These are phyloP conservation scores for Phytophthora pluvialis DNA, from an alignment of 352 stramenopile species.

Conservation along the genomic window DNA sequence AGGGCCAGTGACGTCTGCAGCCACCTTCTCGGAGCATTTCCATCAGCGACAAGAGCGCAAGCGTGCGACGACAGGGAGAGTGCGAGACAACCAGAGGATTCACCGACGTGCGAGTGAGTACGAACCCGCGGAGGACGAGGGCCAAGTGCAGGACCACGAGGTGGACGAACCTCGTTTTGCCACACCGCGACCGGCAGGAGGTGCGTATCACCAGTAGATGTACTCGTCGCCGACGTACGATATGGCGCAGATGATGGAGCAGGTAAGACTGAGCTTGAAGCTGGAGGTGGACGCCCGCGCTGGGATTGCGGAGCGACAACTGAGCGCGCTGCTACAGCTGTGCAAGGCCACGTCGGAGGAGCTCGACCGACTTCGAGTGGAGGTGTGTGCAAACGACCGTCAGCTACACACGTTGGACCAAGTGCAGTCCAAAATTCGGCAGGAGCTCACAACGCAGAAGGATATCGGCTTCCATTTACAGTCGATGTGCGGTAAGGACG, in stretches of 20 bases:
- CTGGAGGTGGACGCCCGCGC: constrained; percentile 82
- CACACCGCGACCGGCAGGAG: constrained; percentile 1
- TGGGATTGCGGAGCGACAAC: constrained; percentile 76
- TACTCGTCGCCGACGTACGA: constrained; percentile 80
- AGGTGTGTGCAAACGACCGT: constrained; percentile 73
- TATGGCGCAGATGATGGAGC: constrained; percentile 87
- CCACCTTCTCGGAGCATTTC: constrained; percentile 58
- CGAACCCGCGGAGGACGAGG: constrained; percentile 21
- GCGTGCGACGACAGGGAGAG: constrained; percentile 14
- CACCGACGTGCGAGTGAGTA: constrained; percentile 28
- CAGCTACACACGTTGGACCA: constrained; percentile 83
- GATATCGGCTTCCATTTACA: constrained; percentile 84
- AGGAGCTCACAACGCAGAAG: constrained; percentile 84
- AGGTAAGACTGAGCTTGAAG: constrained; percentile 82
- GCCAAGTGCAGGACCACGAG: constrained; percentile 27
- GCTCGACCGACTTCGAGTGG: constrained; percentile 67
- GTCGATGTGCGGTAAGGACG: constrained; percentile 85
- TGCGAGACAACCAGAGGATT: constrained; percentile 49
- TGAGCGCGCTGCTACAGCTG: constrained; percentile 76
- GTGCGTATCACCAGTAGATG: constrained; percentile 45
- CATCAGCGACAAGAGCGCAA: constrained; percentile 59
- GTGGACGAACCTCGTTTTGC: constrained; percentile 11
- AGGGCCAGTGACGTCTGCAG: neutral
- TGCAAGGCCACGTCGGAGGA: constrained; percentile 81
- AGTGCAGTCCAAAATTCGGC: constrained; percentile 73